Evolutionary conservation across 129 eudicot species (phyloP).

Genomic region (Arctium lappa): DNA sequence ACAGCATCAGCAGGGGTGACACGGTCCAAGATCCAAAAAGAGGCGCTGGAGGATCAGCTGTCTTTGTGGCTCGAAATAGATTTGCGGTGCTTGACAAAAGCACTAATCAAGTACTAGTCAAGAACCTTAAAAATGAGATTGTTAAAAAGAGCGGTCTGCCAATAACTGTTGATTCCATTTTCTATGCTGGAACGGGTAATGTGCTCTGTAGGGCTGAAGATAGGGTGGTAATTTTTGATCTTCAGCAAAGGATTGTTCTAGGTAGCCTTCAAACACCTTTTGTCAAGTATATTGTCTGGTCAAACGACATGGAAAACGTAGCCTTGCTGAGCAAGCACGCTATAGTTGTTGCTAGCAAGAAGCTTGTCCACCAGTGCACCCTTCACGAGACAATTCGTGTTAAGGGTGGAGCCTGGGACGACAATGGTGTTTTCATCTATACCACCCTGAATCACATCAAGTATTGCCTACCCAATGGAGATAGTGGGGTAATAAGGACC

Average conservation of each 20-base stretch:
- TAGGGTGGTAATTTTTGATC: constrained; percentile 42
- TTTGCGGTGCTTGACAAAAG: constrained; percentile 51
- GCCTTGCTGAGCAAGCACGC: constrained; percentile 52
- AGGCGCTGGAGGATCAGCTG: constrained; percentile 47
- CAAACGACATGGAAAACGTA: constrained; percentile 46
- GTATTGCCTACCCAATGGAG: constrained; percentile 52
- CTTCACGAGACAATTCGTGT: constrained; percentile 53
- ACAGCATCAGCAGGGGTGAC: constrained; percentile 35
- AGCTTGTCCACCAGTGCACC: constrained; percentile 42
- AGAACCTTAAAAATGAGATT: constrained; percentile 46
- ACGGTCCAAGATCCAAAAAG: constrained; percentile 35
- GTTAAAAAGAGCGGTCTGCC: constrained; percentile 39
- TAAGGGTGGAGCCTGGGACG: constrained; percentile 57
- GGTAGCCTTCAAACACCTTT: constrained; percentile 46
- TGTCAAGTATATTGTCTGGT: constrained; percentile 49
- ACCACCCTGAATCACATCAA: constrained; percentile 47
- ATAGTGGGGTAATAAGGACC: constrained; percentile 44
- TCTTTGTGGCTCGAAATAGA: constrained; percentile 46
- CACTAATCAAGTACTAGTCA: constrained; percentile 46
- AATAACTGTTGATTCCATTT: constrained; percentile 39
- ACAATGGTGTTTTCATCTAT: constrained; percentile 46
- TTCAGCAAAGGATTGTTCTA: constrained; percentile 38
- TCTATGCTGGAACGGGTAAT: constrained; percentile 48
- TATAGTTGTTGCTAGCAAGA: constrained; percentile 42
- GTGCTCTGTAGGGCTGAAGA: constrained; percentile 48